phyloP scores from a whole-genome alignment of 352 stramenopile species.

The Phytophthora colocasiae region DNA sequence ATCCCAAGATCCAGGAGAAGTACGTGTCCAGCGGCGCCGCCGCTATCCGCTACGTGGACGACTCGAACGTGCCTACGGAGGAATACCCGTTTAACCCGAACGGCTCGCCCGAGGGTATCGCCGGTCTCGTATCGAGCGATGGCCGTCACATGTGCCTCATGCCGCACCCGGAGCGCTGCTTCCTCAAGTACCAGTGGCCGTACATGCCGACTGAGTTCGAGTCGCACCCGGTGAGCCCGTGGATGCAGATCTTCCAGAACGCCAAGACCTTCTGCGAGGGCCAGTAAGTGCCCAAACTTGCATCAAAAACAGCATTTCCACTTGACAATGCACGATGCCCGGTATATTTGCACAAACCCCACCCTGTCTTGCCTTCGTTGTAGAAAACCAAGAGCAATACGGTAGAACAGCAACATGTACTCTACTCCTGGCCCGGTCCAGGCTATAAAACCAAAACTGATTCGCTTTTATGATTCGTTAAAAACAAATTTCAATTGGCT shows the following conservation, averaged over 20 bases:
- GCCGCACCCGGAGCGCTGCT: constrained; percentile 98
- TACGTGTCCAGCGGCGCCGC: constrained; percentile 94
- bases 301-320: constrained; percentile 14
- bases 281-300: constrained; percentile 37
- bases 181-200: constrained; percentile 98
- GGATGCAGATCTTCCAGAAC: constrained; percentile 99
- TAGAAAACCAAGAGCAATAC: not conserved
- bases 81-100: constrained; percentile 99
- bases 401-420: constrained; percentile 7
- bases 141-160: constrained; percentile 99
- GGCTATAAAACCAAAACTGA: not conserved
- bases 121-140: constrained; percentile 96
- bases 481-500: not conserved
- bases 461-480: not conserved
- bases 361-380: constrained; percentile 1
- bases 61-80: constrained; percentile 94
- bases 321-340: constrained; percentile 28
- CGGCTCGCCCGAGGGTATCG: constrained; percentile 96
- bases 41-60: constrained; percentile 97
- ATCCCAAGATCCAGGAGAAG: constrained; percentile 88
- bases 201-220: constrained; percentile 92
- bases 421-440: constrained; percentile 7
- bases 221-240: constrained; percentile 89
- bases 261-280: constrained; percentile 96
- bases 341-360: constrained; percentile 22